Evolutionary conservation across 2,329 filamentous ascomycete genomes (phyloP), one percentile per base, ranked within the genome.

Genomic region (Fusarium redolens): DNA sequence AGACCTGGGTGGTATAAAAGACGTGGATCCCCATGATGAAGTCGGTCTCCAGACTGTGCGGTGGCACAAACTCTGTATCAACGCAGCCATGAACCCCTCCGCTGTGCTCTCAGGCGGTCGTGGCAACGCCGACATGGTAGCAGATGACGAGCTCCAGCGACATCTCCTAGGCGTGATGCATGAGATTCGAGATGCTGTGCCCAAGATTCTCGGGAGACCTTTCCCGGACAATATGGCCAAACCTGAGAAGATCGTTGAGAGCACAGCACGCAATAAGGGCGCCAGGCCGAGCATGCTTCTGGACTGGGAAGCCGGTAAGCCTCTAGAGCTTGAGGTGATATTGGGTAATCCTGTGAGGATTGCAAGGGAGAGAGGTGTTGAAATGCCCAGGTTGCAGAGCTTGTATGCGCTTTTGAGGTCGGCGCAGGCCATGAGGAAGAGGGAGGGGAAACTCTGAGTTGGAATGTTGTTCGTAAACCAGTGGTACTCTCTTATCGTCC

Each of bases 41-140:
- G 83, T 90, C 37, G 91, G 90, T 67, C 83, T 94, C 50, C 92
- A 94, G 81, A 87, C 90, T 45, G 88, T 93, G 22, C 86, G 92
- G 30, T 94, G 92, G 92, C 92, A 93, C 81, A 94, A 94, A 81
- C 88, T 93, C 69, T 91, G 90, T 75, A 93, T 94, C 84, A 94
- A 94, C 80, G 90, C 91, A 0, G 89, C 90, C 57, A 92, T 93
- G 87, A 94, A 94, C 81, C 91, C 92, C 0, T 91, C 89, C 2
- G 90, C 91, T 4, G 91, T 93, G 12, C 85, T 94, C 1, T 89
- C 88, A 2, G 90, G 90, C 17, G 90, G 91, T 3, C 83, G 86
- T 4, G 87, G 89, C 59, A 93, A 93, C 77, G 87, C 89, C 50
- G 87, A 88, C 69, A 93, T 94, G 89, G 85, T 89, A 9, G 81